Evolutionary conservation across 352 stramenopile genomes (phyloP).

Genomic region (Saprolegnia parasitica): DNA sequence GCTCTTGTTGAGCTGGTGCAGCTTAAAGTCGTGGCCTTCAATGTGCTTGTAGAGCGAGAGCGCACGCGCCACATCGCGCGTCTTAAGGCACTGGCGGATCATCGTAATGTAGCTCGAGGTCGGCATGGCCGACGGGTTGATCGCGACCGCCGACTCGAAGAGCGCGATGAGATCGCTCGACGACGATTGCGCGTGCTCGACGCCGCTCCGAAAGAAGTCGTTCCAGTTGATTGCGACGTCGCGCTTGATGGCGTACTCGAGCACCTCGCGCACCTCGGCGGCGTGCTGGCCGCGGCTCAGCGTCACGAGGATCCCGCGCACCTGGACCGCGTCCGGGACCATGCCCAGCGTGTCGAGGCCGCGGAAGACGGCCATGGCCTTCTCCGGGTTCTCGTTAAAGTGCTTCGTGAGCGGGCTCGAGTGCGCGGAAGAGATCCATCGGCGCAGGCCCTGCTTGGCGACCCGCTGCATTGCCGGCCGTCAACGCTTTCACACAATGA

Average conservation of each 20-base stretch:
- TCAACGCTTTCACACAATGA: not conserved
- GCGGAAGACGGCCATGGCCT: constrained; percentile 9
- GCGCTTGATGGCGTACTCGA: constrained; percentile 8
- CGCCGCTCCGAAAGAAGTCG: constrained; percentile 10
- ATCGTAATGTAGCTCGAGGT: constrained; percentile 16
- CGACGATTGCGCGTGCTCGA: constrained; percentile 10
- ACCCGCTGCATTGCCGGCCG: not conserved
- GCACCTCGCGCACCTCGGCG: constrained; percentile 4
- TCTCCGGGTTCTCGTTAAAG: constrained; percentile 15
- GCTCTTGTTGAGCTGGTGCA: constrained; percentile 12
- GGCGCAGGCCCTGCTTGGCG: not conserved
- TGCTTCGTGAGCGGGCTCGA: constrained; percentile 8
- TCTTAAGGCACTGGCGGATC: constrained; percentile 4
- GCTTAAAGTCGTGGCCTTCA: not conserved
- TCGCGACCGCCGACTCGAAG: constrained; percentile 2
- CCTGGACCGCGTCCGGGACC: not conserved
- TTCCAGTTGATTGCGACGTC: constrained; percentile 13
- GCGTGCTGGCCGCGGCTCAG: not conserved
- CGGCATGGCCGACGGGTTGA: not conserved
- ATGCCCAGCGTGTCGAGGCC: constrained; percentile 14
- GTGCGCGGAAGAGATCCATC: not conserved
- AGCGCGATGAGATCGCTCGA: not conserved
- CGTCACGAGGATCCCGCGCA: constrained; percentile 1
- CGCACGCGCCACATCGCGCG: not conserved
- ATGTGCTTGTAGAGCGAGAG: not conserved